These are phyloP conservation scores for Lactifluus hygrophoroides DNA, from an alignment of 768 basidiomycete genomes.

Conservation along the genomic window DNA sequence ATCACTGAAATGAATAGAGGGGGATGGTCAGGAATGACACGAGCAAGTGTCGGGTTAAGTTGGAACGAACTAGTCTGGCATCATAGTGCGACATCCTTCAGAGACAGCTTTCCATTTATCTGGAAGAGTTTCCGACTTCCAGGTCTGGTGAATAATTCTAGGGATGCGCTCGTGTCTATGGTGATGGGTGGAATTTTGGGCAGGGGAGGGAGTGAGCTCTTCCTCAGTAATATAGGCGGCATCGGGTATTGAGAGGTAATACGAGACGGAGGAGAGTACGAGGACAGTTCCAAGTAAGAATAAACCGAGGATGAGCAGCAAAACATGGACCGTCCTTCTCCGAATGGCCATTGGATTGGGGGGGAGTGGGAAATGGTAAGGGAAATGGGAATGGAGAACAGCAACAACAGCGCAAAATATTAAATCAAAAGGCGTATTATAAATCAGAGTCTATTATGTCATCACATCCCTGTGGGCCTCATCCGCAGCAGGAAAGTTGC, in stretches of 20 bases:
- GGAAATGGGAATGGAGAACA: too few relatives aligned
- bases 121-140: conserved; percentile 88
- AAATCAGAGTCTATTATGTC: background rate
- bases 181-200: conserved; percentile 57
- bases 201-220: conserved; percentile 56
- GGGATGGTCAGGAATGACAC: conserved; percentile 8
- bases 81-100: conserved; percentile 79
- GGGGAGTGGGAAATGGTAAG: conserved; percentile 19
- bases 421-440: too few relatives aligned
- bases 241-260: conserved; percentile 76
- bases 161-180: conserved; percentile 71
- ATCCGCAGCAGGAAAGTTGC: conserved; percentile 40
- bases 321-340: conserved; percentile 37
- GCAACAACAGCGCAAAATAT: too few relatives aligned
- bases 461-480: conserved; percentile 33
- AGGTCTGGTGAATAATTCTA: conserved; percentile 94
- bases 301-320: conserved; percentile 55
- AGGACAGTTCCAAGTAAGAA: conserved; percentile 82
- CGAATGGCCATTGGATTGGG: conserved; percentile 26
- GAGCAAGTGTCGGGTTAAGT: background rate
- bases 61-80: conserved; percentile 86
- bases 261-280: conserved; percentile 87
- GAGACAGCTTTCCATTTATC: conserved; percentile 73
- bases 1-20: conserved; percentile 44
- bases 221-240: conserved; percentile 71